Conservation (phyloP, 192 early-diverging fungal genomes). For the Neocallimastix lanati region DNA sequence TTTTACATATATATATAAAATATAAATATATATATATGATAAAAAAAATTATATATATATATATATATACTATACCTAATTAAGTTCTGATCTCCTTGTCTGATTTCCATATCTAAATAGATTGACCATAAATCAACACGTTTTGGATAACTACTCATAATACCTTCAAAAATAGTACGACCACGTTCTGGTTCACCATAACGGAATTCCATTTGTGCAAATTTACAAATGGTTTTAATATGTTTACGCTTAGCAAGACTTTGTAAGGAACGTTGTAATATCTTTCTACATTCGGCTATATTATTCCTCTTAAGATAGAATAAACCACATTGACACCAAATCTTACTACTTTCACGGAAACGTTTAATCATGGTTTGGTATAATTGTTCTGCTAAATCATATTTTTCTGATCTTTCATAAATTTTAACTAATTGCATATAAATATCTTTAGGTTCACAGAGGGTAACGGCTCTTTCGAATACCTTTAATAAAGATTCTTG, state of each 20-base stretch:
- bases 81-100: slow-evolving; percentile 43
- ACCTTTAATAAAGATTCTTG: slow-evolving; percentile 55
- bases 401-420: slow-evolving; percentile 71
- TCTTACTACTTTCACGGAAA: slow-evolving; percentile 75
- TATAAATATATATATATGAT: no score
- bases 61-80: slow-evolving; percentile 26
- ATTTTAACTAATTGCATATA: slow-evolving; percentile 77
- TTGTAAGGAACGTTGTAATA: slow-evolving; percentile 62
- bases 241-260: slow-evolving; percentile 83
- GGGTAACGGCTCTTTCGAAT: slow-evolving; percentile 68
- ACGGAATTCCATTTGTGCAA: slow-evolving; percentile 96
- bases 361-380: slow-evolving; percentile 60
- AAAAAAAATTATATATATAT: neutral
- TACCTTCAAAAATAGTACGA: slow-evolving; percentile 90
- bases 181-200: slow-evolving; percentile 91
- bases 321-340: slow-evolving; percentile 73
- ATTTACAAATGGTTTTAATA: slow-evolving; percentile 84
- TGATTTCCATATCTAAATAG: slow-evolving; percentile 92
- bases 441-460: slow-evolving; percentile 76
- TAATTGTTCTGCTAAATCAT: slow-evolving; percentile 47
- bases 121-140: slow-evolving; percentile 89
- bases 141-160: slow-evolving; percentile 83
- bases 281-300: slow-evolving; percentile 53
- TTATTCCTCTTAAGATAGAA: slow-evolving; percentile 60
- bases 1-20: no score